Evolutionary conservation across 345 rosid genomes (phyloP).

Genomic region (Gossypium rotundifolium): DNA sequence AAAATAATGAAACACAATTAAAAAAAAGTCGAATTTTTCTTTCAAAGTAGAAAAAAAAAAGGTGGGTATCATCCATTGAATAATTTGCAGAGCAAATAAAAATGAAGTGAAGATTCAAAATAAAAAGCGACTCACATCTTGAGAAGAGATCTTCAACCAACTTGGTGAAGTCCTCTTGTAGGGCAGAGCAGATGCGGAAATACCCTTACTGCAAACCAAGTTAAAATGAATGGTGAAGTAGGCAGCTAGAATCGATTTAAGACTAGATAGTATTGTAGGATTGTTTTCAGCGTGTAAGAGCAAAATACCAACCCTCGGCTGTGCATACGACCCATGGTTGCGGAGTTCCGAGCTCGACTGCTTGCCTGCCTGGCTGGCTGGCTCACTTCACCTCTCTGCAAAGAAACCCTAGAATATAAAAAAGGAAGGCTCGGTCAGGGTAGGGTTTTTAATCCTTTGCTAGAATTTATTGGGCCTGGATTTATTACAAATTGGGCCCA

Average conservation of each 20-base stretch:
- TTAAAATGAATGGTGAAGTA: not conserved
- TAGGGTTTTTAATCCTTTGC: conserved; percentile 14
- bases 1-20: not conserved
- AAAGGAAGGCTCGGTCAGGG: not conserved
- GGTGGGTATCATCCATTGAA: not conserved
- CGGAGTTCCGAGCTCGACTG: not conserved
- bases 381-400: not conserved
- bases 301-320: conserved; percentile 46
- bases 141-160: conserved; percentile 70
- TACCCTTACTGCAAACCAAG: conserved; percentile 51
- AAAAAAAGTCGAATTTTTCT: not conserved
- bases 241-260: not conserved
- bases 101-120: not conserved
- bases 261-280: not conserved
- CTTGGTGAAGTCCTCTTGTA: conserved; percentile 79
- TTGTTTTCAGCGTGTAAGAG: not conserved
- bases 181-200: conserved; percentile 81
- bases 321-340: conserved; percentile 87
- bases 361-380: not conserved
- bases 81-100: not conserved
- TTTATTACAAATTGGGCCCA: not conserved
- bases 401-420: conserved; percentile 23
- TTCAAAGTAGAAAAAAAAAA: not conserved
- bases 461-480: not conserved
- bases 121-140: conserved; percentile 35